A percentile compares a stretch with the other conserved stretches of the same genome.
phyloP scores from a whole-genome alignment of 257 asterid species.

The Lithospermum erythrorhizon region DNA sequence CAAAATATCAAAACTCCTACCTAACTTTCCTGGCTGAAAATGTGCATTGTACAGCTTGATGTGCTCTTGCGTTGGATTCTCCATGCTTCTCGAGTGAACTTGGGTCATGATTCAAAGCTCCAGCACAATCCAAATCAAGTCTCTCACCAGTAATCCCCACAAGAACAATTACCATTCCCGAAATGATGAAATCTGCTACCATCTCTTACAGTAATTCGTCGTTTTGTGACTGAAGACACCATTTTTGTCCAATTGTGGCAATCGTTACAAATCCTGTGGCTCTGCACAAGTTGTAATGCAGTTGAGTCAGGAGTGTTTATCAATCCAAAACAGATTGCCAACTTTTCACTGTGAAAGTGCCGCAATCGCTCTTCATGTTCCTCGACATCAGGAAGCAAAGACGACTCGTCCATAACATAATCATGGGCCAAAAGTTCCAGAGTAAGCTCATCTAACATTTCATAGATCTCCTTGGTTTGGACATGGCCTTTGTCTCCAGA shows the following conservation, averaged over 20 bases:
- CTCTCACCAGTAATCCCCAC: slow-evolving; percentile 82
- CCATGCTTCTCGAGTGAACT: too few species aligned
- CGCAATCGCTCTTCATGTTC: slow-evolving; percentile 34
- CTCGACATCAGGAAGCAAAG: slow-evolving; percentile 84
- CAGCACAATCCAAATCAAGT: not conserved
- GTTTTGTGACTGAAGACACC: slow-evolving; percentile 34
- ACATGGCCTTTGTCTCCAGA: slow-evolving; percentile 56
- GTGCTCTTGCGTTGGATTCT: too few species aligned
- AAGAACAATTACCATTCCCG: slow-evolving; percentile 56
- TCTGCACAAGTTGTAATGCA: slow-evolving; percentile 72
- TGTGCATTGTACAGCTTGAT: too few species aligned
- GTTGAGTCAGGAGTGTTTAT: slow-evolving; percentile 50
- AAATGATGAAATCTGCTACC: slow-evolving; percentile 78
- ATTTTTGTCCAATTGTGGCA: slow-evolving; percentile 64
- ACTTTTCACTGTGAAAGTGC: slow-evolving; percentile 64
- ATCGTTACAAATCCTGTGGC: slow-evolving; percentile 67
- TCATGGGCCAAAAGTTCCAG: slow-evolving; percentile 33
- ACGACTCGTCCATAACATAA: slow-evolving; percentile 29
- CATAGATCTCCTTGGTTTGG: slow-evolving; percentile 43
- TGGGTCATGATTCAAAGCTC: not conserved
- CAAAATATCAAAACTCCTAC: too few species aligned
- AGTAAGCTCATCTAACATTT: slow-evolving; percentile 35
- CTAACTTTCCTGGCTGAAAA: too few species aligned
- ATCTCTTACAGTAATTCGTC: slow-evolving; percentile 66
- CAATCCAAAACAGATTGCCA: slow-evolving; percentile 80